Base-by-base conservation (phyloP, 495 filamentous ascomycete genomes). In the Delitschia confertaspora region DNA sequence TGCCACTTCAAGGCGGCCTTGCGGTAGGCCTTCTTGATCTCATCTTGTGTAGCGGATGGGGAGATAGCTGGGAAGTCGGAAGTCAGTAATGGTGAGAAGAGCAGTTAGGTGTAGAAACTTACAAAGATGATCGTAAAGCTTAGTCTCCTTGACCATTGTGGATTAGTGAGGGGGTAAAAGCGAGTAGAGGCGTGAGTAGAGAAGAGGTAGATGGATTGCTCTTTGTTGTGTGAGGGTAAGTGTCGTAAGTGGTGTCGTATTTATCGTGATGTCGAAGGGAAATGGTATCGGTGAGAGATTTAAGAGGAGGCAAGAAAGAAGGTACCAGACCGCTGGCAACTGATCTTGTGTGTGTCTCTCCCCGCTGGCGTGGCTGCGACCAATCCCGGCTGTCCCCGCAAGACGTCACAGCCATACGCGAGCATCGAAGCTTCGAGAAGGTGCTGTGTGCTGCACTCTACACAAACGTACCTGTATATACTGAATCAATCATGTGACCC, bases 21-120 rank as follows among this genome's bases (percentile, higher is more conserved):
- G 9, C 81, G 70, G 60, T 98, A 98, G 25, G 80, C 91, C 58
- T 99, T 99, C 65, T 94, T 95, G 64, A 99, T 91, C 43, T 96
- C 88, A 59, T 95, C 91, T 58, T 88, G 83, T 2, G 75, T 74
- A 3, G 89, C 85, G 40, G 78, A 74, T 8, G 91, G 76, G 56
- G 81, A 82, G 68, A 93, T 62, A 60, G 73, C 72, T 61, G 5
- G 22, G 8, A 24, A 20, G 8, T 16, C 32, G 7, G 33, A 18
- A 19, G 20, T 29, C 29, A 26, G 35, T 33, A 11, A 54, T 29
- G 13, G 30, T 20, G 33, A 23, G 40, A 18, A 31, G 37, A 30
- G 9, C 16, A 30, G 41, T n/a, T 26, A 10, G 20, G 25, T 16
- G n/a, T n/a, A n/a, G n/a, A 25, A 48, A 49, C 45, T 45, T 59